Conservation (phyloP, 2,329 filamentous ascomycete species). For the Magnaporthiopsis rhizophila region DNA sequence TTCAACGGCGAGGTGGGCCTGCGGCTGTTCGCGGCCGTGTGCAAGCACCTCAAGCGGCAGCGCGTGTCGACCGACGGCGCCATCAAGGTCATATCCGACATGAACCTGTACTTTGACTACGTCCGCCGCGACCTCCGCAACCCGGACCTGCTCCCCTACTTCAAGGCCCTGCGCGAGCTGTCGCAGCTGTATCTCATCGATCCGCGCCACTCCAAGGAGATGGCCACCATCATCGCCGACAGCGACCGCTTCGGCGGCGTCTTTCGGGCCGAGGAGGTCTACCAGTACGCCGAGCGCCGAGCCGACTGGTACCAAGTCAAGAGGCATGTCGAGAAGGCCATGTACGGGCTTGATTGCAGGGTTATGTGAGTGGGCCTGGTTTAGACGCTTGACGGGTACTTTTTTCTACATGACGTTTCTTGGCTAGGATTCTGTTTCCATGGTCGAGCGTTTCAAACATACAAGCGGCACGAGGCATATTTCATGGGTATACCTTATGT, state of each 20-base stretch:
- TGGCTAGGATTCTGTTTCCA: too few relatives aligned
- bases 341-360: conserved; percentile 88
- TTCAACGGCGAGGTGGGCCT: conserved; percentile 97
- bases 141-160: conserved; percentile 78
- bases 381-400: too few relatives aligned
- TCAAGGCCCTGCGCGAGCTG: conserved; percentile 82
- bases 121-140: conserved; percentile 69
- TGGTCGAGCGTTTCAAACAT: too few relatives aligned
- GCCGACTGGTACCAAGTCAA: conserved; percentile 94
- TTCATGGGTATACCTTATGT: neutral
- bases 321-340: conserved; percentile 83
- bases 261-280: conserved; percentile 92
- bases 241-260: conserved; percentile 83
- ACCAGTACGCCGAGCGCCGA: conserved; percentile 88
- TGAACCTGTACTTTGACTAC: conserved; percentile 88
- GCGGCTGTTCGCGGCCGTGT: conserved; percentile 81
- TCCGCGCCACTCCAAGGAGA: conserved; percentile 78
- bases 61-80: conserved; percentile 84
- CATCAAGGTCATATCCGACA: conserved; percentile 89
- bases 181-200: conserved; percentile 95
- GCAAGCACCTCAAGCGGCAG: conserved; percentile 96
- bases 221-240: conserved; percentile 92
- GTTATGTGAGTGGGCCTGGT: conserved; percentile 56
- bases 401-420: too few relatives aligned
- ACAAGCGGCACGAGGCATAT: too few relatives aligned